Evolutionary conservation across 805 yeast genomes (phyloP), one percentile per base, ranked within the genome.

Genomic region (Debaryomyces castellii): DNA sequence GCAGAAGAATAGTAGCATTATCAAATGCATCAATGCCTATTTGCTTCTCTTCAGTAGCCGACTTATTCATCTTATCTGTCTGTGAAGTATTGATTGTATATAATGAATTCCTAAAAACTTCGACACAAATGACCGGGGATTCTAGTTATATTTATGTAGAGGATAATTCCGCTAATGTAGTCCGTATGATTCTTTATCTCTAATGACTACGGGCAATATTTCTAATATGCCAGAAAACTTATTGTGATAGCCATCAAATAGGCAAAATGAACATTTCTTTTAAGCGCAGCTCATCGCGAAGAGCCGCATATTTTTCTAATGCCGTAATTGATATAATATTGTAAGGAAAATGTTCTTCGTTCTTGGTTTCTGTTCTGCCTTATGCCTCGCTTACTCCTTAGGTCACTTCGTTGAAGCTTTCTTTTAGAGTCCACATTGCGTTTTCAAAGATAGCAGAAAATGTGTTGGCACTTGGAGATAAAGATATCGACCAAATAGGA

Each of bases 201-300:
- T 35, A 11, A 35, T 20, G 23, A 20, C 24, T 18, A 5, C 38
- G 24, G 38, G 14, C 24, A 35, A 35, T 20, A 20, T 10, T 20
- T 35, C 14, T 12, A 20, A 20, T 20, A 35, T 35, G 38, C 23
- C 23, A 35, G 11, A 18, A 18, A 11, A n/a, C n/a, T n/a, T n/a
- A n/a, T n/a, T n/a, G n/a, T n/a, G 24, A 35, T 20, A 35, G n/a
- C n/a, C 24, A 12, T 20, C 20, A 37, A 37, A 23, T 22, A 18
- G 40, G 28, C 27, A n/a, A 37, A 18, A 2, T 22, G 28, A 37
- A 6, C 12, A 23, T 37, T 37, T 37, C 40, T 37, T 37, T 37
- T 37, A 37, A 37, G 23, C 20, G 40, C 27, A 37, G 40, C 40
- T 14, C 40, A 37, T 37, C 17, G 40, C 40, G 40, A 23, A 37